A percentile compares a stretch with the other conserved stretches of the same genome.
Conservation (phyloP, 192 early-diverging fungal genomes). For the Phlyctochytrium planicorne region DNA sequence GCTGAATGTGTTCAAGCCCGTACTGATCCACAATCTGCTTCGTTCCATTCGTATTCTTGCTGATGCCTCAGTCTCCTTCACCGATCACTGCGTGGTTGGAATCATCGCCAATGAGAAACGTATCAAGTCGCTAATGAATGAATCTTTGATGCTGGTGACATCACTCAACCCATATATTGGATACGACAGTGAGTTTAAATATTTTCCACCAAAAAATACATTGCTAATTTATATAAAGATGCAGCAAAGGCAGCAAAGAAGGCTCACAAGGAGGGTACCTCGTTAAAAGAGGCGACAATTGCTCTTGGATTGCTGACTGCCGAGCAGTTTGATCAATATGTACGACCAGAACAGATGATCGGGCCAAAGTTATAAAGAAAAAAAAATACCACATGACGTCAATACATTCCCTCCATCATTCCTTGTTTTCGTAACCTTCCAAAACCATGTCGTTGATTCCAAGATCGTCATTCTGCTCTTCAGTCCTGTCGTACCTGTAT, state of each 20-base stretch:
- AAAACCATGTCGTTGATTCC: constrained; percentile 88
- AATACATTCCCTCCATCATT: background rate
- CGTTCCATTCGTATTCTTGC: constrained; percentile 87
- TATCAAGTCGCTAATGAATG: constrained; percentile 83
- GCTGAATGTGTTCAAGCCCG: constrained; percentile 99
- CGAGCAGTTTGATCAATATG: constrained; percentile 96
- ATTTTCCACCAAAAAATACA: constrained; percentile 3
- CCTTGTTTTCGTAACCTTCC: constrained; percentile 55
- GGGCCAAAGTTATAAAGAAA: constrained; percentile 26
- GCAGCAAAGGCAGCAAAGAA: constrained; percentile 97
- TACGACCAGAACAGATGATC: constrained; percentile 76
- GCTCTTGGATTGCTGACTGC: constrained; percentile 79
- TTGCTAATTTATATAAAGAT: constrained; percentile 19
- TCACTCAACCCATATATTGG: constrained; percentile 98
- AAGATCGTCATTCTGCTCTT: constrained; percentile 83
- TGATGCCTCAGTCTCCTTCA: constrained; percentile 90
- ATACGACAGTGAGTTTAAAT: constrained; percentile 41
- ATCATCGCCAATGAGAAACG: constrained; percentile 91
- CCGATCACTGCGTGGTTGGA: constrained; percentile 92
- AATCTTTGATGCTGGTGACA: constrained; percentile 97
- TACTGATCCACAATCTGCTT: constrained; percentile 96
- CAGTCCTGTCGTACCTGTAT: constrained; percentile 75
- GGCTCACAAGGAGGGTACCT: constrained; percentile 89
- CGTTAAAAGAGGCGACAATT: constrained; percentile 91
- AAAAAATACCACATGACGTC: background rate